Evolutionary conservation across 2,329 filamentous ascomycete genomes (phyloP).

Genomic region (Alternaria longipes): DNA sequence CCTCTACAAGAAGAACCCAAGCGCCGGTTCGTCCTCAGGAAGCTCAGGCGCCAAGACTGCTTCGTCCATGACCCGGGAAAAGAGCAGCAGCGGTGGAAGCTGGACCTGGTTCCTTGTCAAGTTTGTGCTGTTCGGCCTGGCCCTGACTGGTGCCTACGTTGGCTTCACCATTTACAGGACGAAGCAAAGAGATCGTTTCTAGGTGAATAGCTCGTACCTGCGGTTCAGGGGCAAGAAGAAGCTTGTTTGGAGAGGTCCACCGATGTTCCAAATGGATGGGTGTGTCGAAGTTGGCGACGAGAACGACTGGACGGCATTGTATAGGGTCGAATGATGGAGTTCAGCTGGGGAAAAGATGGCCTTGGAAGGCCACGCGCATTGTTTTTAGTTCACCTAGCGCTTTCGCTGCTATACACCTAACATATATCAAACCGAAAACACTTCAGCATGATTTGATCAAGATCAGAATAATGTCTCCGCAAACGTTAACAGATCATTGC

Average conservation of each 20-base stretch:
- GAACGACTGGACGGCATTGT: slow-evolving; percentile 26
- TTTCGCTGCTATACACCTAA: slow-evolving; percentile 18
- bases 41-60: slow-evolving; percentile 21
- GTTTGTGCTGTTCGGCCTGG: slow-evolving; percentile 76
- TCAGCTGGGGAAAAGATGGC: slow-evolving; percentile 12
- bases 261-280: slow-evolving; percentile 8
- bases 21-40: slow-evolving; percentile 16
- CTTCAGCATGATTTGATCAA: neutral
- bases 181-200: slow-evolving; percentile 61
- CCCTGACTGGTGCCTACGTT: slow-evolving; percentile 78
- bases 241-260: slow-evolving; percentile 2
- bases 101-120: slow-evolving; percentile 83
- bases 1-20: slow-evolving; percentile 71
- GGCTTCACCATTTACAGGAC: slow-evolving; percentile 85
- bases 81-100: slow-evolving; percentile 61
- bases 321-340: slow-evolving; percentile 30
- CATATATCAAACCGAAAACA: slow-evolving; percentile 9
- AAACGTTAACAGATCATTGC: slow-evolving; percentile 16
- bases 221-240: slow-evolving; percentile 12
- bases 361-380: slow-evolving; percentile 18
- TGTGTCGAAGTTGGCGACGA: slow-evolving; percentile 15
- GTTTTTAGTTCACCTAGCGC: slow-evolving; percentile 18
- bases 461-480: slow-evolving; percentile 14
- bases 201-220: slow-evolving; percentile 23
- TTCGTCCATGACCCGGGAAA: slow-evolving; percentile 52